Evolutionary conservation across 768 basidiomycete species (phyloP).

Genomic region (Leccinum rimulosum): DNA sequence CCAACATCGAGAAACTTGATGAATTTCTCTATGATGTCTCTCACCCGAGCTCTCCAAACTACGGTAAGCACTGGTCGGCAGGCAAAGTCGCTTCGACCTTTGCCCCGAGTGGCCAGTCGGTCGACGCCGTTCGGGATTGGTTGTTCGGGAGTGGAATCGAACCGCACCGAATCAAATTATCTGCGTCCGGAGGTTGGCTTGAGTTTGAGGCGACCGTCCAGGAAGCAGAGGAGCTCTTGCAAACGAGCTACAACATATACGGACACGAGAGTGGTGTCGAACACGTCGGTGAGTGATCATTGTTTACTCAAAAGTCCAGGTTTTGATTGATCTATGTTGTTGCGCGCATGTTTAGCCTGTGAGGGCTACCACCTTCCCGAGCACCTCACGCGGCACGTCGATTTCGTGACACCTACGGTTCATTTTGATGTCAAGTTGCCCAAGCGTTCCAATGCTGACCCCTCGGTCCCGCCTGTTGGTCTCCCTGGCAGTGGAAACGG

Average conservation of each 20-base stretch:
- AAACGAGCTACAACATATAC: constrained; percentile 43
- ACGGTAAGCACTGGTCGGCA: constrained; percentile 47
- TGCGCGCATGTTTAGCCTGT: constrained; percentile 29
- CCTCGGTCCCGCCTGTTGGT: constrained; percentile 7
- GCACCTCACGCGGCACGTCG: constrained; percentile 37
- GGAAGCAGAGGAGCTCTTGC: constrained; percentile 45
- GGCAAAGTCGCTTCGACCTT: constrained; percentile 40
- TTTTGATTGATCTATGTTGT: neutral
- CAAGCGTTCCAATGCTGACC: constrained; percentile 13
- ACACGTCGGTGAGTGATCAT: constrained; percentile 34
- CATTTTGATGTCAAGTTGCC: constrained; percentile 36
- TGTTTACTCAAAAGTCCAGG: too few species aligned
- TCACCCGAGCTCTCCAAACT: constrained; percentile 42
- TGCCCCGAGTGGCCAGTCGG: constrained; percentile 37
- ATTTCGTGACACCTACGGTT: constrained; percentile 45
- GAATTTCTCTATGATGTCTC: constrained; percentile 42
- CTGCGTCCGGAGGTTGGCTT: constrained; percentile 39
- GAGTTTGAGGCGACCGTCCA: constrained; percentile 37
- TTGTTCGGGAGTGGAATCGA: constrained; percentile 37
- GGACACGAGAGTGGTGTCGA: constrained; percentile 36
- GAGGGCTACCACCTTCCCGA: constrained; percentile 41
- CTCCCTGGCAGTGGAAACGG: constrained; percentile 11
- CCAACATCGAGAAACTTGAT: constrained; percentile 40
- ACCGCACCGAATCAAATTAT: constrained; percentile 32
- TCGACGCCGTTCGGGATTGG: constrained; percentile 41